Conservation (phyloP, 1,284 basidiomycete species). For the Trichosporon sp. region DNA sequence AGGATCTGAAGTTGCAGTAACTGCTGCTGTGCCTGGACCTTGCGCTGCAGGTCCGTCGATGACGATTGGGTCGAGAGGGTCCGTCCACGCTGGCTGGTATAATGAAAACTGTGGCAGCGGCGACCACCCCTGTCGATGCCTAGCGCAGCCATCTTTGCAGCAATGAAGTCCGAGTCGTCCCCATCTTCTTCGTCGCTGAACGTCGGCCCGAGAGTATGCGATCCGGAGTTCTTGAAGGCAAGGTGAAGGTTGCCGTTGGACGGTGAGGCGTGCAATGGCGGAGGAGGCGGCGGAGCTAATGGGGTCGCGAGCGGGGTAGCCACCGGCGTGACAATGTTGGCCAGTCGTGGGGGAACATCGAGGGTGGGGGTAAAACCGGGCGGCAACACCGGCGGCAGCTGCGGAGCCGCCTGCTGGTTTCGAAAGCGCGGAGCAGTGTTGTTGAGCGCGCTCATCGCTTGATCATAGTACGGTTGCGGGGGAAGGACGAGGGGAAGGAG, state of each 20-base stretch:
- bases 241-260: slow-evolving; percentile 24
- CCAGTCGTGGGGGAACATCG: slow-evolving; percentile 30
- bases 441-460: slow-evolving; percentile 32
- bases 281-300: slow-evolving; percentile 28
- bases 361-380: slow-evolving; percentile 23
- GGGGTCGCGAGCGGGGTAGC: slow-evolving; percentile 27
- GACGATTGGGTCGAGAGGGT: slow-evolving; percentile 12
- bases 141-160: slow-evolving; percentile 46
- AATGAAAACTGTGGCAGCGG: slow-evolving; percentile 11
- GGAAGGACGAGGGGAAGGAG: neutral
- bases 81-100: neutral
- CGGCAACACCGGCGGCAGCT: slow-evolving; percentile 16
- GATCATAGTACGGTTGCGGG: slow-evolving; percentile 5
- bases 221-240: slow-evolving; percentile 36
- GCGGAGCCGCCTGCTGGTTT: slow-evolving; percentile 20
- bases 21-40: slow-evolving; percentile 30
- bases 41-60: slow-evolving; percentile 27
- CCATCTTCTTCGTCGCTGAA: slow-evolving; percentile 54
- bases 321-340: slow-evolving; percentile 23
- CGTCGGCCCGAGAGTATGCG: slow-evolving; percentile 49
- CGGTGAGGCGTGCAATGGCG: slow-evolving; percentile 26
- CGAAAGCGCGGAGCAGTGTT: slow-evolving; percentile 33
- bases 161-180: slow-evolving; percentile 51
- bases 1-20: slow-evolving; percentile 27
- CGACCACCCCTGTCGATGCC: slow-evolving; percentile 38